Percentiles rank a stretch among this genome's conserved stretches.
These are phyloP conservation scores for Camellia japonica DNA, from an alignment of 148 eudicot species.

Conservation along the genomic window DNA sequence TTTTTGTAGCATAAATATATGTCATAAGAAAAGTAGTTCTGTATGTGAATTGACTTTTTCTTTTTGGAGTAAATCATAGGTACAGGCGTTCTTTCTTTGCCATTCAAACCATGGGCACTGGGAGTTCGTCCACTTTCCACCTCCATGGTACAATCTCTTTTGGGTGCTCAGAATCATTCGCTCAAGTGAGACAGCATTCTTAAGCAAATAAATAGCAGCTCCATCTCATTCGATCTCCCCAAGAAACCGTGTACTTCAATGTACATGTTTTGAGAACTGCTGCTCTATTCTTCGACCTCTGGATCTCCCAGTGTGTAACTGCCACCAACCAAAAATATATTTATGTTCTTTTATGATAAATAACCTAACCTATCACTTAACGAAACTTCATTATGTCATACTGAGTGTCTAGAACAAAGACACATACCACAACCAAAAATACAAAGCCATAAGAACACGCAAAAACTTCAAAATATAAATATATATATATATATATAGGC, in stretches of 20 bases:
- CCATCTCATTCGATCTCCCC: background rate
- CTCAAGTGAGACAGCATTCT: constrained; percentile 11
- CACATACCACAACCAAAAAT: too few species aligned
- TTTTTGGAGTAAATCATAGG: background rate
- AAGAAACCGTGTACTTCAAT: constrained; percentile 13
- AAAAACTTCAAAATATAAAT: too few species aligned
- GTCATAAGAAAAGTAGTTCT: too few species aligned
- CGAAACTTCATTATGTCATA: background rate
- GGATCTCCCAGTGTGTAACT: background rate
- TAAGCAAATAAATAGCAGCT: constrained; percentile 13
- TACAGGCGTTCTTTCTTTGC: background rate
- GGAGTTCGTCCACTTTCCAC: background rate
- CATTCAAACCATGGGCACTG: background rate
- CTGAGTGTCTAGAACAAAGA: background rate
- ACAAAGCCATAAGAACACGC: too few species aligned
- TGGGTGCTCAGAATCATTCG: background rate
- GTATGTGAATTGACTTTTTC: background rate
- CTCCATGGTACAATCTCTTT: background rate
- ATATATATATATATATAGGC: too few species aligned
- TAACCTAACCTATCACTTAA: background rate
- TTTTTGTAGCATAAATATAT: too few species aligned
- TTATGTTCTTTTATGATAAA: background rate
- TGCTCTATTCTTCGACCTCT: background rate
- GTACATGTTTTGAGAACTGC: constrained; percentile 4
- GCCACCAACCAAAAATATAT: background rate